These are phyloP conservation scores for Acer saccharum DNA, from an alignment of 345 rosid genomes.

Conservation along the genomic window DNA sequence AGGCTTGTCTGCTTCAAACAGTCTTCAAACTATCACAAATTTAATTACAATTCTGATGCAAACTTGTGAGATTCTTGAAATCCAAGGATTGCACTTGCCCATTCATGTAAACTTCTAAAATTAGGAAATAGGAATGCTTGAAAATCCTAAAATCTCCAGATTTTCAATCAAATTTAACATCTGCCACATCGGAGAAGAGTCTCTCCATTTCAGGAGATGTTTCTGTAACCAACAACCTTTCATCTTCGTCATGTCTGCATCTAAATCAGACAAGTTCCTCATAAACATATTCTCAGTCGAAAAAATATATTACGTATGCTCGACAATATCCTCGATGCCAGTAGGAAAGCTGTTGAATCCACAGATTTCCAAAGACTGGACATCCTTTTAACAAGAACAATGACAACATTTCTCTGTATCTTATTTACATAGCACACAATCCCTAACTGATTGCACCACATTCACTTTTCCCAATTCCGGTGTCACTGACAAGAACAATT, in stretches of 20 bases:
- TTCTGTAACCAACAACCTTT: constrained; percentile 42
- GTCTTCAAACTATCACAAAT: constrained; percentile 45
- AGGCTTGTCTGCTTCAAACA: neutral
- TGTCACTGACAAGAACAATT: no score
- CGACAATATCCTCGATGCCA: neutral
- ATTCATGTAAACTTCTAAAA: constrained; percentile 25
- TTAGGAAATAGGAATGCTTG: constrained; percentile 40
- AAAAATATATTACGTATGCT: no score
- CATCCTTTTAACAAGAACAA: neutral
- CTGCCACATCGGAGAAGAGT: constrained; percentile 29
- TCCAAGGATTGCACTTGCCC: constrained; percentile 6
- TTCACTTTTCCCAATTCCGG: no score
- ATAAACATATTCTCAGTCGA: no score
- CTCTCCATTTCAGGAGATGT: constrained; percentile 29
- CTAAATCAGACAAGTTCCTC: no score
- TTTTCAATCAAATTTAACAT: constrained; percentile 21
- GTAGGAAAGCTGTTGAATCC: constrained; percentile 28
- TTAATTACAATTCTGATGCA: constrained; percentile 38
- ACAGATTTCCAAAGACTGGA: constrained; percentile 34
- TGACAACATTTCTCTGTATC: no score
- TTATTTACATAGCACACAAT: no score
- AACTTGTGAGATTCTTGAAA: constrained; percentile 7
- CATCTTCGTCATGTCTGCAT: neutral
- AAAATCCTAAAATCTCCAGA: constrained; percentile 41
- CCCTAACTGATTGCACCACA: no score